Percentiles rank a stretch among this genome's conserved stretches.
phyloP scores from a whole-genome alignment of 306 rosid species.

The Dalbergia cochinchinensis region DNA sequence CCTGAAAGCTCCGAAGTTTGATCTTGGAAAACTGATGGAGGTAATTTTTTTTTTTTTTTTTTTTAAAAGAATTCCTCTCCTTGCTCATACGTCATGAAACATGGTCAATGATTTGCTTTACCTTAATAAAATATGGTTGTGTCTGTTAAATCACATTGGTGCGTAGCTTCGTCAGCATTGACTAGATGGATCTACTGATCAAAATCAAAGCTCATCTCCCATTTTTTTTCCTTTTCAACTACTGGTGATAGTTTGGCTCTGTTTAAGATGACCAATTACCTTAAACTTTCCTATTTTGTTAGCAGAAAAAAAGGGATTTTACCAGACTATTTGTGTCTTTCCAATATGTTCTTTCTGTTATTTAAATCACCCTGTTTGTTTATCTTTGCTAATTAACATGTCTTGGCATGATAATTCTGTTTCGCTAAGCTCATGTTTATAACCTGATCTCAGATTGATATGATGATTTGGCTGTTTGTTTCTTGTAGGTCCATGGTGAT shows the following conservation, averaged over 20 bases:
- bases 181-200: background rate
- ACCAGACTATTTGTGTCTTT: background rate
- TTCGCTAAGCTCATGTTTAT: background rate
- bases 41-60: slow-evolving; percentile 39
- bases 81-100: background rate
- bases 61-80: background rate
- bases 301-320: background rate
- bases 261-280: background rate
- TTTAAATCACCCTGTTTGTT: background rate
- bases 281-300: background rate
- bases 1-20: slow-evolving; percentile 95
- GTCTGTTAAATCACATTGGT: background rate
- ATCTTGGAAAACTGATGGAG: slow-evolving; percentile 96
- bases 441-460: background rate
- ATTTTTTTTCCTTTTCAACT: background rate
- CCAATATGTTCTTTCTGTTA: background rate
- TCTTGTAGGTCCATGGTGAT: slow-evolving; percentile 83
- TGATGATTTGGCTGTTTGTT: background rate
- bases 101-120: background rate
- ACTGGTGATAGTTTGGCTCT: background rate
- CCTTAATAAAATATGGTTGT: background rate
- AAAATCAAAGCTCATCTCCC: background rate
- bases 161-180: background rate
- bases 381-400: background rate
- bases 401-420: background rate